phyloP scores from a whole-genome alignment of 257 asterid genomes.

The Solanum tarapatanum region DNA sequence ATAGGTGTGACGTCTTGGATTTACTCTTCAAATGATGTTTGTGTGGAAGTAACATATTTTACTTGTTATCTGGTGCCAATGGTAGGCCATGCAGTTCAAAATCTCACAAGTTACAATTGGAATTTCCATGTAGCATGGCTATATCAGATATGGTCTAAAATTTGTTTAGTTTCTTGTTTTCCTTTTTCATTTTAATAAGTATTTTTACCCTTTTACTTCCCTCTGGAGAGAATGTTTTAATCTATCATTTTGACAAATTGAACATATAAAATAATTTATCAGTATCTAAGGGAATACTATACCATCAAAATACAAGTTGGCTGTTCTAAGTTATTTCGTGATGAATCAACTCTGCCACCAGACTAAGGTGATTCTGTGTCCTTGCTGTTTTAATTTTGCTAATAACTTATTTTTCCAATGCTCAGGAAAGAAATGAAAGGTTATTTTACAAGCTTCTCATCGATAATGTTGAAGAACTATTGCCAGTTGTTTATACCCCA shows the following conservation, averaged over 20 bases:
- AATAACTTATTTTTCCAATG: not conserved
- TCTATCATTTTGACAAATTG: not conserved
- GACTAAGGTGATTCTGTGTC: not conserved
- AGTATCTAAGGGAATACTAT: not conserved
- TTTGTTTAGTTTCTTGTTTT: not conserved
- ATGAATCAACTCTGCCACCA: not conserved
- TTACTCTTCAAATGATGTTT: not conserved
- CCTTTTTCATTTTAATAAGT: not conserved
- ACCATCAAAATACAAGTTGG: not conserved
- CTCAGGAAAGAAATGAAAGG: conserved; percentile 82
- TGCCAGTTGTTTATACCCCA: conserved; percentile 87
- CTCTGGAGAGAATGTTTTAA: not conserved
- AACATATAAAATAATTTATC: not conserved
- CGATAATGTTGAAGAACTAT: conserved; percentile 84
- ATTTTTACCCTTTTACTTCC: not conserved
- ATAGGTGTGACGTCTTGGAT: not conserved
- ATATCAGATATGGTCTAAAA: not conserved
- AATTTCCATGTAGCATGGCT: not conserved
- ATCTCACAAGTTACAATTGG: not conserved
- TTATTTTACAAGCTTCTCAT: conserved; percentile 88
- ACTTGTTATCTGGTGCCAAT: not conserved
- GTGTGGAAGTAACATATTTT: not conserved
- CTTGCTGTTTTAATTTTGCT: not conserved
- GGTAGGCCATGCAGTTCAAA: not conserved
- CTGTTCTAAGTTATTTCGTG: not conserved